Evolutionary conservation across 2,329 filamentous ascomycete species (phyloP).

Genomic region (Hortaea sp.): DNA sequence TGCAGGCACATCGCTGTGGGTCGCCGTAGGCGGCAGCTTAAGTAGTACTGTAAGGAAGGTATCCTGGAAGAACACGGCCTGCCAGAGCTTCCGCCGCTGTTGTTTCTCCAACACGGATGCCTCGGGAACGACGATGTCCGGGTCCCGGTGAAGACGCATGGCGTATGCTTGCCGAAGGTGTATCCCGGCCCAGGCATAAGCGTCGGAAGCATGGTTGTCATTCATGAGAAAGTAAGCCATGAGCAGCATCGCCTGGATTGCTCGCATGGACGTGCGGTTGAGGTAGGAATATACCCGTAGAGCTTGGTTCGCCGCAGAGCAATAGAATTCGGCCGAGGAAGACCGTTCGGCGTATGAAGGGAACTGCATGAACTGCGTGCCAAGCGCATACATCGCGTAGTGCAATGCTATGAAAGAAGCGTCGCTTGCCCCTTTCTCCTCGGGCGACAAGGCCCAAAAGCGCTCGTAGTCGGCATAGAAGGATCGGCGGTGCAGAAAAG

Average conservation of each 20-base stretch:
- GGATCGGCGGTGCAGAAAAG: constrained; percentile 64
- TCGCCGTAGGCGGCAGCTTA: constrained; percentile 66
- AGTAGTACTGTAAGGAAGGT: constrained; percentile 71
- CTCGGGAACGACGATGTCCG: constrained; percentile 58
- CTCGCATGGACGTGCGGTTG: constrained; percentile 61
- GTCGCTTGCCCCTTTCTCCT: constrained; percentile 53
- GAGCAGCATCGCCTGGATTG: constrained; percentile 73
- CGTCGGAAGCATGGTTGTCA: constrained; percentile 73
- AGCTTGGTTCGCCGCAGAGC: constrained; percentile 66
- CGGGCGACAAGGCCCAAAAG: constrained; percentile 56
- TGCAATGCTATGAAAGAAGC: constrained; percentile 61
- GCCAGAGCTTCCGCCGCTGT: constrained; percentile 69
- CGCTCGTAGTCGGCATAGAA: constrained; percentile 71
- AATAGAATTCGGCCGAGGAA: constrained; percentile 72
- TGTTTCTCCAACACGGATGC: constrained; percentile 65
- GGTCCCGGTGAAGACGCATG: constrained; percentile 71
- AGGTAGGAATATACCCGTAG: constrained; percentile 67
- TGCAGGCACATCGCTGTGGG: constrained; percentile 68
- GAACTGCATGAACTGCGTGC: constrained; percentile 63
- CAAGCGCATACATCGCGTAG: constrained; percentile 67
- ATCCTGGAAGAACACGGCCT: constrained; percentile 70
- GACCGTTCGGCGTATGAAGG: constrained; percentile 51
- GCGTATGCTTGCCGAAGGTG: constrained; percentile 69
- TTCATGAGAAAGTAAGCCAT: constrained; percentile 78
- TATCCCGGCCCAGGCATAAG: constrained; percentile 72